These are phyloP conservation scores for Syncephalastrum monosporum DNA, from an alignment of 371 early-diverging fungal species.

Conservation along the genomic window DNA sequence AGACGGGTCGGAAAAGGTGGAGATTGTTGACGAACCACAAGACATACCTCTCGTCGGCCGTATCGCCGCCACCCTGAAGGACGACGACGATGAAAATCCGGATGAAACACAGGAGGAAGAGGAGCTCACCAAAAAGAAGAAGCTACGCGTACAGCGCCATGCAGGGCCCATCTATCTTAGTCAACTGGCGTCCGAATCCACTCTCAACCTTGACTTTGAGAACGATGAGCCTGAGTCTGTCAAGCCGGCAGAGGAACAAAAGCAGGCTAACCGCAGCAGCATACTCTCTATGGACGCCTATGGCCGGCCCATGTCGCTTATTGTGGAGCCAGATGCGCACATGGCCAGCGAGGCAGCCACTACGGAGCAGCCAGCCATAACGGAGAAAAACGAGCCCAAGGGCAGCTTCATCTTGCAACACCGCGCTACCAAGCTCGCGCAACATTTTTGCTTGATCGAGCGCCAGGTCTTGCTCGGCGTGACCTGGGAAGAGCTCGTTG, in stretches of 20 bases:
- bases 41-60: slow-evolving; percentile 24
- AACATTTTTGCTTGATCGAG: slow-evolving; percentile 65
- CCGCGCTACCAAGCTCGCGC: slow-evolving; percentile 55
- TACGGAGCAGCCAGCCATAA: not conserved
- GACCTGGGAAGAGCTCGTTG: slow-evolving; percentile 66
- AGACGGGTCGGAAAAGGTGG: not conserved
- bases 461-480: slow-evolving; percentile 54
- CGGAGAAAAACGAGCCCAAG: slow-evolving; percentile 1
- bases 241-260: too few relatives aligned
- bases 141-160: slow-evolving; percentile 1
- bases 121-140: not conserved
- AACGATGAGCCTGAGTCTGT: too few relatives aligned
- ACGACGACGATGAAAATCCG: slow-evolving; percentile 13
- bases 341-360: not conserved
- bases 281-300: too few relatives aligned
- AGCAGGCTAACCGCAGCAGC: too few relatives aligned
- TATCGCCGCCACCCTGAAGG: slow-evolving; percentile 39
- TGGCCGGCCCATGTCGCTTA: slow-evolving; percentile 13
- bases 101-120: not conserved
- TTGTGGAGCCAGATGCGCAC: slow-evolving; percentile 15
- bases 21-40: not conserved
- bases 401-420: slow-evolving; percentile 52
- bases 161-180: slow-evolving; percentile 25
- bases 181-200: slow-evolving; percentile 18
- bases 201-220: too few relatives aligned